Evolutionary conservation across 108 stramenopile species (phyloP), one percentile per base, ranked within the genome.

Genomic region (Skeletonema menzelii): DNA sequence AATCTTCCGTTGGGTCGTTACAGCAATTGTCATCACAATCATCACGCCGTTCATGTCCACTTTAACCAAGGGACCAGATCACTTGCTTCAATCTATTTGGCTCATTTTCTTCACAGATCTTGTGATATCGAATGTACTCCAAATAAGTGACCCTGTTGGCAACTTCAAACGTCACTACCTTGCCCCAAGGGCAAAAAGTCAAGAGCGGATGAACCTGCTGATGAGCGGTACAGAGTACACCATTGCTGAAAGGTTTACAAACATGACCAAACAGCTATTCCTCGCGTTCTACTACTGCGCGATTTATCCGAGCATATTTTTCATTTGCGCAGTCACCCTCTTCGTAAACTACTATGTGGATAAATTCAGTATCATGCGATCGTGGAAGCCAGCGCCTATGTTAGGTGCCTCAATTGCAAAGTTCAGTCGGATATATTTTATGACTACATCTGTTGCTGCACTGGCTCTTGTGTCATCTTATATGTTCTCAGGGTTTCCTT

Each of bases 401-500:
- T 53, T 91, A 8, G 91, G 94, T 27, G 69, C 85, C 19, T 37
- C 28, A 34, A 88, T 95, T 70, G 80, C 94, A 10, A 65, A 71
- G 42, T 89, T 95, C 64, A 87, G 87, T 67, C 86, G 87, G 56
- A 63, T 61, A 26, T 91, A 91, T 74, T 92, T 95, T 56, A 88
- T 92, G 68, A 63, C 87, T 12, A 38, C 74, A 27, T 82, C 94
- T 14, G 69, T 91, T 60, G 77, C 70, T 26, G 83, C 82, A 1
- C 82, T 92, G 86, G 91, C 90, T 12, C 40, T 96, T 34, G 35
- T 84, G 20, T 91, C 89, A 4, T 81, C 90, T 1, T 96, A 91
- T 66, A 83, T 79, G 59, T 96, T 91, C 85, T 56, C 86, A 0
- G 91, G 89, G 2, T 96, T 94, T 65, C 90, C 93, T 15, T 96